Evolutionary conservation across 164 flowering plant genomes (phyloP), one percentile per base, ranked within the genome.

Genomic region (Dillenia turbinata): DNA sequence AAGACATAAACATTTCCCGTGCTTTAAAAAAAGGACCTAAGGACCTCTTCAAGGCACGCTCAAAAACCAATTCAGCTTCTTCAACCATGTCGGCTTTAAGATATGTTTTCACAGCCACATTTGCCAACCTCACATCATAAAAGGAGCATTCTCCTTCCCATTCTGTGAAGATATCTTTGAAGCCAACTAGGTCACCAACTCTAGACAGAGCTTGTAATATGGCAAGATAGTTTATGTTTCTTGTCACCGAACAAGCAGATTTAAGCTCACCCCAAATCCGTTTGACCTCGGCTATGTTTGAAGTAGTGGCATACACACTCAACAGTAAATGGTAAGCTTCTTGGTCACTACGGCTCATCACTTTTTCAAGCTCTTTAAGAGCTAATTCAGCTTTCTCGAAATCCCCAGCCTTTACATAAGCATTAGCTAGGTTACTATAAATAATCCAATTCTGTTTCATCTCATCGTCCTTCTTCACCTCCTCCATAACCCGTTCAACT

Each of bases 361-460:
- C 64, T 53, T 71, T 59, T 70, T 89, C 93, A 2, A 83, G 54
- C 65, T 68, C 75, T 53, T 62, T 69, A 57, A 89, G 80, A 51
- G 88, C 80, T 48, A 44, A n/a, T 45, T 84, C 81, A 9, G 97
- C 92, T 60, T 87, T 89, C 56, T 87, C 85, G 48, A 66, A 60
- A 49, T 59, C 53, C 9, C 83, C 85, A 43, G 78, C 83, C 61
- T 77, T 73, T 44, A 79, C 61, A 72, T 87, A 91, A 13, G 76
- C 65, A 3, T 66, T 69, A 52, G 94, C 93, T 57, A 89, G 58
- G 66, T 79, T 83, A 64, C 83, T 78, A 61, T 81, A 81, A 0
- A 75, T 75, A n/a, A 81, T 74, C 96, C 92, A 87, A 63, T 75
- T 56, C 11, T 61, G 55, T 46, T 59, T 69, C 12, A 51, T 64